phyloP scores from a whole-genome alignment of 192 early-diverging fungal species.

The Coemansia biformis region DNA sequence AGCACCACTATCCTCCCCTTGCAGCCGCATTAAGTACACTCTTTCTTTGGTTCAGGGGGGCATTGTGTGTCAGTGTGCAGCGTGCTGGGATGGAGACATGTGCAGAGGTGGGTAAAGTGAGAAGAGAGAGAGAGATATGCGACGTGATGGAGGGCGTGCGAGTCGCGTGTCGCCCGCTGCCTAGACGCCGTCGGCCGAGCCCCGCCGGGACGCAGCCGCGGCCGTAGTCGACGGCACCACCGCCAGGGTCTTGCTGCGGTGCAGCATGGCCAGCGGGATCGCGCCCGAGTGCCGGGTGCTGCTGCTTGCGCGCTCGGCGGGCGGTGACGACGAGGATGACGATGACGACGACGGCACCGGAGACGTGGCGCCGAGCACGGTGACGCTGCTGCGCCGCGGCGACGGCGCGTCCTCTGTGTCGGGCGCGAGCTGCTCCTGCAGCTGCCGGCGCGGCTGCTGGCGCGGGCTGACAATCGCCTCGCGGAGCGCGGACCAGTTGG shows the following conservation, averaged over 20 bases:
- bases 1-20: not conserved
- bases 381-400: constrained; percentile 12
- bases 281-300: constrained; percentile 14
- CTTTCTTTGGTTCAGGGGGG: not conserved
- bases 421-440: not conserved
- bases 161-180: not conserved
- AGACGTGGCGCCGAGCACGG: constrained; percentile 7
- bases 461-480: constrained; percentile 37
- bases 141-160: too few species aligned
- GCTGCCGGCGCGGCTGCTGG: constrained; percentile 10
- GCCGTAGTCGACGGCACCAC: not conserved
- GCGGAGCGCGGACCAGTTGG: constrained; percentile 35
- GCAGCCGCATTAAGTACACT: too few species aligned
- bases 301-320: constrained; percentile 1
- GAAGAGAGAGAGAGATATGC: too few species aligned
- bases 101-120: too few species aligned
- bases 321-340: not conserved
- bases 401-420: not conserved
- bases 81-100: not conserved
- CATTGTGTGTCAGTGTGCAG: too few species aligned
- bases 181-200: not conserved
- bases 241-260: constrained; percentile 39
- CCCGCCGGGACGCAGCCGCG: not conserved
- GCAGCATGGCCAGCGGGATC: constrained; percentile 37
- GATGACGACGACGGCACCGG: constrained; percentile 5